These are phyloP conservation scores for Xylariaceae sp. DNA, from an alignment of 2,329 filamentous ascomycete species.

Conservation along the genomic window DNA sequence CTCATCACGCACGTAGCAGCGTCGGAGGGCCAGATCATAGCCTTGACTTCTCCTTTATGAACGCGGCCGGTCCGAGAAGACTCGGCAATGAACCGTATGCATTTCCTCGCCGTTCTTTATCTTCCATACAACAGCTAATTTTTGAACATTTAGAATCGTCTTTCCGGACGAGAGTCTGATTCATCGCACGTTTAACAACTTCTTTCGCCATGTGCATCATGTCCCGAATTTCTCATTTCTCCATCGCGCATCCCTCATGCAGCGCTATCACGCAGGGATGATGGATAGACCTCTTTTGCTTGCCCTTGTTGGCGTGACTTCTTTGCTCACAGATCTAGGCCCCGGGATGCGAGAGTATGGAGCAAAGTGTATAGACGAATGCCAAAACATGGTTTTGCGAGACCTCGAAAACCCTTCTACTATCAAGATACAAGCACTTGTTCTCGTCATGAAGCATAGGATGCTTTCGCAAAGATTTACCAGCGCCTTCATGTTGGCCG, in stretches of 20 bases:
- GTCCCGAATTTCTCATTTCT: constrained; percentile 56
- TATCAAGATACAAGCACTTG: constrained; percentile 46
- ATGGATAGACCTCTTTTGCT: constrained; percentile 51
- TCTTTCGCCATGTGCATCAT: constrained; percentile 56
- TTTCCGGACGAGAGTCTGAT: constrained; percentile 43
- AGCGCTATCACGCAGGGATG: constrained; percentile 52
- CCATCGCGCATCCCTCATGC: constrained; percentile 56
- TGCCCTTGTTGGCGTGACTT: constrained; percentile 52
- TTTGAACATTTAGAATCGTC: constrained; percentile 35
- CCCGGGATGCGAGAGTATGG: constrained; percentile 49
- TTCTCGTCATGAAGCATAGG: constrained; percentile 43
- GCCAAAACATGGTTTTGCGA: constrained; percentile 47
- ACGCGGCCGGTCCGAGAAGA: constrained; percentile 11
- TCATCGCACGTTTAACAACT: constrained; percentile 50
- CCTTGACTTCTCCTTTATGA: constrained; percentile 11
- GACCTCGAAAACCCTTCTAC: constrained; percentile 53
- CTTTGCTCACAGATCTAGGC: constrained; percentile 51
- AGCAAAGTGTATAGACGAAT: constrained; percentile 50
- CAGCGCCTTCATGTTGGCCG: constrained; percentile 44
- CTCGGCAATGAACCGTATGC: constrained; percentile 22
- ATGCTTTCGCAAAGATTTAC: constrained; percentile 42
- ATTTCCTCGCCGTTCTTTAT: constrained; percentile 10
- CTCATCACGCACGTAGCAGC: constrained; percentile 25
- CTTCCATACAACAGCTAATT: constrained; percentile 16
- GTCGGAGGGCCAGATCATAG: constrained; percentile 18